Evolutionary conservation across 2,329 filamentous ascomycete genomes (phyloP).

Genomic region (Fusarium tuaranense): DNA sequence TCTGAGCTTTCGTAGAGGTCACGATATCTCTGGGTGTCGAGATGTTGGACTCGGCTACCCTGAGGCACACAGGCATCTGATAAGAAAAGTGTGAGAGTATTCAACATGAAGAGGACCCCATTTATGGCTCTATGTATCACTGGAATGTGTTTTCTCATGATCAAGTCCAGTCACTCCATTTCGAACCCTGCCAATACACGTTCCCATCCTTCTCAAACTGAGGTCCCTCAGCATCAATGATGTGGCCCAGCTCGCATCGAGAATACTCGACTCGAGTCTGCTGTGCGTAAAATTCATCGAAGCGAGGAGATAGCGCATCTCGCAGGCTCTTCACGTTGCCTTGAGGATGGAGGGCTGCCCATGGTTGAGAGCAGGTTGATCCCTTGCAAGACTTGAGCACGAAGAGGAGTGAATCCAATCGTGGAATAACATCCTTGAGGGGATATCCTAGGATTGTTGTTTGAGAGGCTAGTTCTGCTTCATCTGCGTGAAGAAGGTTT

Average conservation of each 20-base stretch:
- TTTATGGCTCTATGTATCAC: neutral
- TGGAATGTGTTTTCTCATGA: neutral
- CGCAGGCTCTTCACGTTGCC: constrained; percentile 62
- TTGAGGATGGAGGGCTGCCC: constrained; percentile 65
- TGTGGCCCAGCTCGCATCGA: constrained; percentile 67
- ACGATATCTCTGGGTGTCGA: neutral
- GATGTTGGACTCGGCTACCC: neutral
- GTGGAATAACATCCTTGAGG: constrained; percentile 57
- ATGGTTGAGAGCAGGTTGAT: constrained; percentile 63
- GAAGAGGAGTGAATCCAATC: constrained; percentile 68
- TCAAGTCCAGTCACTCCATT: constrained; percentile 15
- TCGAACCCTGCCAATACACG: constrained; percentile 10
- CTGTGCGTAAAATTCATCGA: constrained; percentile 64
- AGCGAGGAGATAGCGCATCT: constrained; percentile 61
- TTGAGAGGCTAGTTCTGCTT: constrained; percentile 8
- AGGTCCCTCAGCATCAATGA: constrained; percentile 66
- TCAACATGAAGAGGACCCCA: too few species aligned
- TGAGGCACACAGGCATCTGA: neutral
- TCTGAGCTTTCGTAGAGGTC: neutral
- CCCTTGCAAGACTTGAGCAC: constrained; percentile 71
- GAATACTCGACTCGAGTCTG: constrained; percentile 62
- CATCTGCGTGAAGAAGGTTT: constrained; percentile 42
- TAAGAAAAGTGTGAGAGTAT: neutral
- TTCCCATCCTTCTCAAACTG: constrained; percentile 14
- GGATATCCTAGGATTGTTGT: constrained; percentile 48